Evolutionary conservation across 805 yeast species (phyloP), one percentile per base, ranked within the genome.

Genomic region (Schwanniomyces sp.): DNA sequence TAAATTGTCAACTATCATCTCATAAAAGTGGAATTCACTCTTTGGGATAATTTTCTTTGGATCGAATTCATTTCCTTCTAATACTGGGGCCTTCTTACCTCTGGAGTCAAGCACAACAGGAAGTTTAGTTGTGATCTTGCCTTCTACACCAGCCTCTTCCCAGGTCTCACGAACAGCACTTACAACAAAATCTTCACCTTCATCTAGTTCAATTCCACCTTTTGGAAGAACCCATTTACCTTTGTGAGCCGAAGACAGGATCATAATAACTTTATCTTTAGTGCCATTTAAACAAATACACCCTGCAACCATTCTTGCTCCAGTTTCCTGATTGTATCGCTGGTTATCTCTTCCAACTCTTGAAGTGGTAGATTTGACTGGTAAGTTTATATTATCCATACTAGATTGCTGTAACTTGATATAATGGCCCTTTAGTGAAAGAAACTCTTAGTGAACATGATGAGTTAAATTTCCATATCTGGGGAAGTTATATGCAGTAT

Each of bases 111-210:
- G 79, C 24, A 88, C 84, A 0, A 79, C 72, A 0, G 92, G 95
- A 37, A 92, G 68, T 49, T 75, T 74, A 36, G 61, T 56, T 4
- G 72, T 57, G 4, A 91, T 74, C 14, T 63, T 69, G 7, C 97
- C 96, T 30, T 78, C 79, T 21, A 88, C 88, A 0, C 99, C 99
- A 0, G 96, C 94, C 68, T 94, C 99, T 65, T 94, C 99, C 99
- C 99, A 94, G 0, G 96, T 88, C 62, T 94, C 99, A 49, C 99
- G 75, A 14, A 78, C 71, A 0, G 97, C 97, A 5, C 88, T 70
- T 4, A 68, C 62, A 7, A 62, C 64, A 44, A 54, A 71, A 49
- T 71, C 75, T 37, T 72, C 77, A 4, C 70, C 66, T 65, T 89
- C 99, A 64, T 94, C 99, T 26, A 63, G 62, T 66, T 94, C 99